Percentiles rank a stretch among this genome's conserved stretches.
phyloP scores from a whole-genome alignment of 192 early-diverging fungal genomes.

The Gonapodya prolifera region DNA sequence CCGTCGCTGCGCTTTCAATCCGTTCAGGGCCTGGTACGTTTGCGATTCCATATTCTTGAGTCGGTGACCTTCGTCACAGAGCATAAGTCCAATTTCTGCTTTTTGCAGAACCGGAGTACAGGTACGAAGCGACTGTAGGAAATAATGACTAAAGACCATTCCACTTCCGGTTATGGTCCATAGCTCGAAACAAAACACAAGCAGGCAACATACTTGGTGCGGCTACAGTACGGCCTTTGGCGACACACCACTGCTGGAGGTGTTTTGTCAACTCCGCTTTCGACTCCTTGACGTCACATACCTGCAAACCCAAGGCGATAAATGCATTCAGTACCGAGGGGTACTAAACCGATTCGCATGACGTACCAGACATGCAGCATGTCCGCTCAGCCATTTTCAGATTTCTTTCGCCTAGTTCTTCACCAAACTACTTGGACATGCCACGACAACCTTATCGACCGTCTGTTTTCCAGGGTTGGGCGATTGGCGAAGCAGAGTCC shows the following conservation, averaged over 20 bases:
- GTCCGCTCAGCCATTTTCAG: not conserved
- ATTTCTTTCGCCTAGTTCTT: slow-evolving; percentile 98
- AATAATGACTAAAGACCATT: slow-evolving; percentile 77
- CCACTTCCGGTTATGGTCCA: not conserved
- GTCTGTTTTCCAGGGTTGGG: slow-evolving; percentile 74
- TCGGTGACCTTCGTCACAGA: slow-evolving; percentile 96
- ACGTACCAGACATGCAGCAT: not conserved
- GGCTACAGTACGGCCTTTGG: slow-evolving; percentile 72
- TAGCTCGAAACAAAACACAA: not conserved
- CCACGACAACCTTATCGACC: slow-evolving; percentile 94
- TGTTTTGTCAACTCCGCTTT: slow-evolving; percentile 72
- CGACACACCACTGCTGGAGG: slow-evolving; percentile 64
- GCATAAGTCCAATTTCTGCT: slow-evolving; percentile 74
- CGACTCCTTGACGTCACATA: slow-evolving; percentile 78
- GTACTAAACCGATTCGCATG: slow-evolving; percentile 2
- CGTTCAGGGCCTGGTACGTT: slow-evolving; percentile 70
- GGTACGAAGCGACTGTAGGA: slow-evolving; percentile 86
- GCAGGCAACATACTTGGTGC: slow-evolving; percentile 43
- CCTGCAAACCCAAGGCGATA: slow-evolving; percentile 47
- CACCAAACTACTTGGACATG: slow-evolving; percentile 89
- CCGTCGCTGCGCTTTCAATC: slow-evolving; percentile 74
- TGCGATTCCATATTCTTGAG: slow-evolving; percentile 83
- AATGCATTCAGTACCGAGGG: slow-evolving; percentile 62
- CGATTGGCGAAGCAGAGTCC: slow-evolving; percentile 92
- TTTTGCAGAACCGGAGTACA: slow-evolving; percentile 63